phyloP scores from a whole-genome alignment of 116 monocot genomes.

The Posidonia oceanica region DNA sequence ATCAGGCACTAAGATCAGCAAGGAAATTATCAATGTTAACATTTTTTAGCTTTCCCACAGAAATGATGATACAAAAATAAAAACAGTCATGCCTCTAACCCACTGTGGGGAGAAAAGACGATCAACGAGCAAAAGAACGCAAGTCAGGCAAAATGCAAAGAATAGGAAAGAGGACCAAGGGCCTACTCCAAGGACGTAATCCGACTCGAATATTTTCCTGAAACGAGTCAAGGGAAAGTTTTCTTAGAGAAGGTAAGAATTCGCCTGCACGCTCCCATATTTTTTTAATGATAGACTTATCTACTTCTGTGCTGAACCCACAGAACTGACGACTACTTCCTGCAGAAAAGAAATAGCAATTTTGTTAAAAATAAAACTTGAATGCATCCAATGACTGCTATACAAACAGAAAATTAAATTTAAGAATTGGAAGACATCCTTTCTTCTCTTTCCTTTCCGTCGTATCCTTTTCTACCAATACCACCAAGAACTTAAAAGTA shows the following conservation, averaged over 20 bases:
- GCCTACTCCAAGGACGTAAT: slow-evolving; percentile 76
- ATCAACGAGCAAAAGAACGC: neutral
- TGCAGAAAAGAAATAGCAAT: slow-evolving; percentile 5
- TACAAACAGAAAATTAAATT: no score
- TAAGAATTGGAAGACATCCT: no score
- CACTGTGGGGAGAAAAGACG: no score
- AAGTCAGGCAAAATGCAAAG: neutral
- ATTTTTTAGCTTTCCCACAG: neutral
- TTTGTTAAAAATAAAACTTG: no score
- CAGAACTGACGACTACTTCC: slow-evolving; percentile 85
- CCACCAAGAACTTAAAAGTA: no score
- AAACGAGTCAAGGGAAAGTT: slow-evolving; percentile 19
- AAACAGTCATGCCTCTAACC: no score
- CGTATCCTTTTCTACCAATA: no score
- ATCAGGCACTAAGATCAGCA: slow-evolving; percentile 64
- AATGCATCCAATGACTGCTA: no score
- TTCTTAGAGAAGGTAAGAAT: slow-evolving; percentile 51
- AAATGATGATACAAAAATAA: neutral
- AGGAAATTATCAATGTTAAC: neutral
- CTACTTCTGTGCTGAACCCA: slow-evolving; percentile 60
- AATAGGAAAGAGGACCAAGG: slow-evolving; percentile 2
- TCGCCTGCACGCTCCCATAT: slow-evolving; percentile 64
- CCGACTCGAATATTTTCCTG: slow-evolving; percentile 51
- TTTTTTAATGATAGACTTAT: slow-evolving; percentile 35
- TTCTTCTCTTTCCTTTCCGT: no score